These are phyloP conservation scores for Geranomyces michiganensis DNA, from an alignment of 192 early-diverging fungal species.

Conservation along the genomic window DNA sequence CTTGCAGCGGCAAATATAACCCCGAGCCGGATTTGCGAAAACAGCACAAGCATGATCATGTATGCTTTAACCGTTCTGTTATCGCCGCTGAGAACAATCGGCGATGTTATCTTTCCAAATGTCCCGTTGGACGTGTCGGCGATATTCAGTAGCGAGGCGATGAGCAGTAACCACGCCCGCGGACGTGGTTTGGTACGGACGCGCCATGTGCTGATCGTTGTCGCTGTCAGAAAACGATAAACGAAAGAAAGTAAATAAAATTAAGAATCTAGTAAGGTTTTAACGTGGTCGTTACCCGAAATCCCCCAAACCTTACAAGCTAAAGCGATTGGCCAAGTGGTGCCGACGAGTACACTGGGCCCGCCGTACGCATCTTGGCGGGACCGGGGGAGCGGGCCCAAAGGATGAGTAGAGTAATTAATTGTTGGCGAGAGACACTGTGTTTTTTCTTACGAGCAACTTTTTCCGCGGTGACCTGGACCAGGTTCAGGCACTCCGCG, in stretches of 20 bases:
- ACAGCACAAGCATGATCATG: not conserved
- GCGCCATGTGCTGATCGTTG: not conserved
- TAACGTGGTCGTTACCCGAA: not conserved
- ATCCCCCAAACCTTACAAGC: not conserved
- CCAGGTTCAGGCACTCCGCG: too few relatives aligned
- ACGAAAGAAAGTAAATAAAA: too few relatives aligned
- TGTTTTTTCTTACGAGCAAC: too few relatives aligned
- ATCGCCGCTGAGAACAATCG: not conserved
- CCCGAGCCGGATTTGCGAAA: not conserved
- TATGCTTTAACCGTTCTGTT: not conserved
- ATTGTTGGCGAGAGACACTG: too few relatives aligned
- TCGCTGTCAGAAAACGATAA: not conserved
- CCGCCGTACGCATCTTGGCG: not conserved
- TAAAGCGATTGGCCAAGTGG: not conserved
- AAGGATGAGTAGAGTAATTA: too few relatives aligned
- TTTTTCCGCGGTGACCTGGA: too few relatives aligned
- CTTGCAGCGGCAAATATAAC: not conserved
- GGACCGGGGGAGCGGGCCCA: too few relatives aligned
- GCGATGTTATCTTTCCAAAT: not conserved
- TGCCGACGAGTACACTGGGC: slow-evolving; percentile 2
- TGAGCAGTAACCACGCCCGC: not conserved
- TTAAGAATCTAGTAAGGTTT: not conserved
- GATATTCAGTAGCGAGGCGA: not conserved
- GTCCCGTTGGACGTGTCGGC: not conserved
- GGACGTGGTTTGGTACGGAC: not conserved